phyloP scores from a whole-genome alignment of 331 rosid species.

The Quercus tomentella region DNA sequence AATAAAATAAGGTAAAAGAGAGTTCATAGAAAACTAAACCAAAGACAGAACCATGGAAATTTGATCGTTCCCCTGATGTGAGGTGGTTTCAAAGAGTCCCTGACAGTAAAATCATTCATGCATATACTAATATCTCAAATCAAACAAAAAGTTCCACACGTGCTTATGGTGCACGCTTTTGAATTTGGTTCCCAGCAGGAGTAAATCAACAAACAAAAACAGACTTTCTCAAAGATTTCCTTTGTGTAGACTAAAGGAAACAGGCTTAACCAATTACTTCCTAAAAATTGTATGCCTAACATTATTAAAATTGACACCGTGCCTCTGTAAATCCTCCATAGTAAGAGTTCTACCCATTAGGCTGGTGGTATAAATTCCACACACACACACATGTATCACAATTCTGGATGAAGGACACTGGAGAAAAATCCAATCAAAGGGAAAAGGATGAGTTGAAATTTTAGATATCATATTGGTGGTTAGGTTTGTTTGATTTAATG shows the following conservation, averaged over 20 bases:
- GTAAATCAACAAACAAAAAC: background rate
- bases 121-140: conserved; percentile 18
- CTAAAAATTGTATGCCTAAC: background rate
- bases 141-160: conserved; percentile 3
- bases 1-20: background rate
- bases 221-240: no score
- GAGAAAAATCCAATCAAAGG: background rate
- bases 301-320: background rate
- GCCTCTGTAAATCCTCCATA: background rate
- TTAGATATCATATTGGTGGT: no score
- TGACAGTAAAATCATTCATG: conserved; percentile 39
- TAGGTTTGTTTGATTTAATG: no score
- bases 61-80: conserved; percentile 39
- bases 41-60: conserved; percentile 26
- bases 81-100: conserved; percentile 34
- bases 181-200: background rate
- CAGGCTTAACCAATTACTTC: no score
- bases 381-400: background rate
- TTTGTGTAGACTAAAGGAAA: no score
- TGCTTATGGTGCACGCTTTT: background rate
- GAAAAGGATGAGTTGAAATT: no score
- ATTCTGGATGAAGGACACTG: background rate
- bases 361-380: background rate
- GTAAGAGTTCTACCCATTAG: background rate
- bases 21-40: conserved; percentile 20